A percentile compares a stretch with the other conserved stretches of the same genome.
These are phyloP conservation scores for Acer negundo DNA, from an alignment of 345 rosid genomes.

Conservation along the genomic window DNA sequence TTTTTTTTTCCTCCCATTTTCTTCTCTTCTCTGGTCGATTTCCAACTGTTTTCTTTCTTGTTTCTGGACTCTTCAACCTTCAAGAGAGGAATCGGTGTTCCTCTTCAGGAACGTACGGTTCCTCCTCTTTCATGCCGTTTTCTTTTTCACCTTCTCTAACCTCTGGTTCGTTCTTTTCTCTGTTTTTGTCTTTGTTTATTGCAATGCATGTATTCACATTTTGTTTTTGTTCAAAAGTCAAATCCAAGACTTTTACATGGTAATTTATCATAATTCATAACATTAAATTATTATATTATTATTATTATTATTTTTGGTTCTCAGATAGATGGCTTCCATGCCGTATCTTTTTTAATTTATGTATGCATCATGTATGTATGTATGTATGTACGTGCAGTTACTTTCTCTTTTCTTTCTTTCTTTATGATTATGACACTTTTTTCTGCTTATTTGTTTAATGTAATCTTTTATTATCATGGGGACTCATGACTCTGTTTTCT, in stretches of 20 bases:
- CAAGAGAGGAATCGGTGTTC: constrained; percentile 14
- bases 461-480: background rate
- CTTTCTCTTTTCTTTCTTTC: constrained; percentile 9
- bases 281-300: too few species aligned
- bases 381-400: background rate
- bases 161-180: background rate
- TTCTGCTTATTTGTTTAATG: background rate
- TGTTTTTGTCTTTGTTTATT: background rate
- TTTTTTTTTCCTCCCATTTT: background rate
- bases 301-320: background rate
- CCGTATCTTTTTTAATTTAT: background rate
- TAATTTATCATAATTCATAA: too few species aligned
- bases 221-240: background rate
- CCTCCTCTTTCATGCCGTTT: constrained; percentile 8
- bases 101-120: constrained; percentile 17
- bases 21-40: background rate
- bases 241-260: too few species aligned
- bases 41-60: background rate
- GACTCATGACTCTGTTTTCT: constrained; percentile 8
- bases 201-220: background rate
- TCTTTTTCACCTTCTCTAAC: background rate
- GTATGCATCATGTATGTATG: too few species aligned
- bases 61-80: background rate
- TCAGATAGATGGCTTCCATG: constrained; percentile 1
- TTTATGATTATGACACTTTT: background rate